Evolutionary conservation across 2,329 filamentous ascomycete species (phyloP).

Genomic region (Alternaria novae-zelandiae): DNA sequence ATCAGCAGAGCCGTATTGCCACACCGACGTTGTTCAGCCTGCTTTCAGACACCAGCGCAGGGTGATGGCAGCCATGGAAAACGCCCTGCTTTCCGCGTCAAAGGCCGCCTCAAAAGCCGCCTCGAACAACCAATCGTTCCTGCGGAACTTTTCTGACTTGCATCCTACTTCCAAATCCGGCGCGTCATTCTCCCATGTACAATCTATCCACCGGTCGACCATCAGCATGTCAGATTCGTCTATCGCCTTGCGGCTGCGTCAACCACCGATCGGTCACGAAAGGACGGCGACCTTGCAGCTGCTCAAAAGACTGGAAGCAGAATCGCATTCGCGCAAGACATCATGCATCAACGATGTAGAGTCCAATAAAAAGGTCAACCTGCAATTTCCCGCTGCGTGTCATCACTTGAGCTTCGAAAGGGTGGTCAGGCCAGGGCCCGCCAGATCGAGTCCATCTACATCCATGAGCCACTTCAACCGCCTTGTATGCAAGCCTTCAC

Average conservation of each 20-base stretch:
- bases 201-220: neutral
- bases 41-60: neutral
- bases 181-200: neutral
- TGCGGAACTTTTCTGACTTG: slow-evolving; percentile 10
- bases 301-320: neutral
- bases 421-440: neutral
- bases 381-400: neutral
- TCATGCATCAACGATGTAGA: neutral
- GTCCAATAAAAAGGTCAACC: neutral
- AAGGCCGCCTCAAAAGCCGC: slow-evolving; percentile 2
- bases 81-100: neutral
- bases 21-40: neutral
- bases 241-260: neutral
- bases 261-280: neutral
- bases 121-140: slow-evolving; percentile 3
- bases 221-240: slow-evolving; percentile 8
- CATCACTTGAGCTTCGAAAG: neutral
- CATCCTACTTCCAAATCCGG: slow-evolving; percentile 1
- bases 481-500: neutral
- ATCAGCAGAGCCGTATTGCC: neutral
- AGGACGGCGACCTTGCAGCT: neutral
- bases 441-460: neutral
- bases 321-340: neutral
- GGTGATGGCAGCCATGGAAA: neutral
- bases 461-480: neutral